Percentiles rank a stretch among this genome's conserved stretches.
Conservation (phyloP, 257 asterid species). For the Solanum verrucosum region DNA sequence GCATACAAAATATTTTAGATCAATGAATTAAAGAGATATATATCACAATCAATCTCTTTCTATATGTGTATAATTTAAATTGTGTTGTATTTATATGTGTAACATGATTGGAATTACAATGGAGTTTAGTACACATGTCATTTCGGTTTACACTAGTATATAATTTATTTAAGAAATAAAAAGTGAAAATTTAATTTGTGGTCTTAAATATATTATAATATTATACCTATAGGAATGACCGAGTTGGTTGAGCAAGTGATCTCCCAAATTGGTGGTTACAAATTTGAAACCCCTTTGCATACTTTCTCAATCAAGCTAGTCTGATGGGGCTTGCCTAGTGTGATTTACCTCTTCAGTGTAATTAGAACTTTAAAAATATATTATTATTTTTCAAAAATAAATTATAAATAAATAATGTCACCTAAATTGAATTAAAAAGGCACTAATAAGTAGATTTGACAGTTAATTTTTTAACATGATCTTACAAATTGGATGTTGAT, state of each 20-base stretch:
- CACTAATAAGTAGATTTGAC: no score
- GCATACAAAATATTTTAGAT: neutral
- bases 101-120: neutral
- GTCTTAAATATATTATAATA: neutral
- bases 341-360: no score
- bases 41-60: neutral
- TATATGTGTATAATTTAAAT: neutral
- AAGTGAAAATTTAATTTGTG: neutral
- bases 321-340: no score
- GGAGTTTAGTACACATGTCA: neutral
- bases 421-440: no score
- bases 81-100: neutral
- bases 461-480: no score
- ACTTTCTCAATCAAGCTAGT: no score
- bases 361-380: no score
- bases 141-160: neutral
- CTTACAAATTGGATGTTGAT: no score
- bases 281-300: neutral
- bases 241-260: neutral
- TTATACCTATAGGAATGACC: fast-evolving
- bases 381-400: no score
- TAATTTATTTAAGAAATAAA: neutral
- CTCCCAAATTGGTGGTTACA: fast-evolving
- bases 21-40: neutral
- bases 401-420: no score